phyloP scores from a whole-genome alignment of 78 protist genomes.

The Dictyostelium discoideum region DNA sequence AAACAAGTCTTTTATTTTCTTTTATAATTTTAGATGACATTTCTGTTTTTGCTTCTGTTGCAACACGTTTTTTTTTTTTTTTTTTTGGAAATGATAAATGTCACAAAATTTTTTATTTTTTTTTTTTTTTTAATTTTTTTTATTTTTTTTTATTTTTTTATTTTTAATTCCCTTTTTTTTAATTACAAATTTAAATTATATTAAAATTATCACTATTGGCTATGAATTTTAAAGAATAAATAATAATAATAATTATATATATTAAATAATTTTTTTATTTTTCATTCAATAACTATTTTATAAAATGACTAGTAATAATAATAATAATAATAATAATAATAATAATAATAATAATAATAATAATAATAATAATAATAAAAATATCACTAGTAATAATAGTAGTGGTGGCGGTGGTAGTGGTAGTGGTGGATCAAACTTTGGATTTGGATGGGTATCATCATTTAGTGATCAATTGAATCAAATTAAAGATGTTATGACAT shows the following conservation, averaged over 20 bases:
- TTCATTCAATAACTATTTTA: not conserved
- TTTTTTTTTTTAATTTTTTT: not conserved
- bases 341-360: not conserved
- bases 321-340: not conserved
- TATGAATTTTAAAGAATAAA: not conserved
- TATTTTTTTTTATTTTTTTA: not conserved
- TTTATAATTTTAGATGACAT: conserved; percentile 53
- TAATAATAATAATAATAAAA: not conserved
- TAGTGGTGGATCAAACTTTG: not conserved
- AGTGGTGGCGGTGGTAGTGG: not conserved
- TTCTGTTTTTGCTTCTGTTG: not conserved
- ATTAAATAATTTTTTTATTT: not conserved
- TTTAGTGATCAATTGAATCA: conserved; percentile 62
- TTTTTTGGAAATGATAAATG: not conserved
- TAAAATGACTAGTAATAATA: not conserved
- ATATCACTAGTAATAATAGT: not conserved
- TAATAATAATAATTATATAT: not conserved
- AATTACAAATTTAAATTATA: not conserved
- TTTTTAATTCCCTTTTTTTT: not conserved
- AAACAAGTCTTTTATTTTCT: conserved; percentile 59
- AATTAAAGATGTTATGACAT: conserved; percentile 71
- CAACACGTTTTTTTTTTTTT: not conserved
- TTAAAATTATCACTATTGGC: not conserved
- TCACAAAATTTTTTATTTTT: not conserved
- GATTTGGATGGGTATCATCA: conserved; percentile 54